Evolutionary conservation across 805 yeast species (phyloP), one percentile per base, ranked within the genome.

Genomic region (Yarrowia phangngaensis): DNA sequence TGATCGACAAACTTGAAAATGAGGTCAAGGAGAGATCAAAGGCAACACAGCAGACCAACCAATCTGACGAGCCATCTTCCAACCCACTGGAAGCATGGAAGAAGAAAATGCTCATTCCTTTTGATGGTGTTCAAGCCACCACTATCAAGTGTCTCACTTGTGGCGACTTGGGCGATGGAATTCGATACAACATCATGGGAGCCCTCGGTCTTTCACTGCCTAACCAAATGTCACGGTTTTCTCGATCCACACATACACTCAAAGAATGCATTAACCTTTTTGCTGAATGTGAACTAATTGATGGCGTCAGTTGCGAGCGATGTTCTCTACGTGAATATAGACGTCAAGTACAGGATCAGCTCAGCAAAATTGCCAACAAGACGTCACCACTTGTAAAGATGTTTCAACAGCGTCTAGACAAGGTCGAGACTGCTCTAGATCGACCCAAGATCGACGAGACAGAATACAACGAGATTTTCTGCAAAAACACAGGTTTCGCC

Each of bases 241-340:
- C 35, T 1, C 27, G 48, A 20, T 29, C 34, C 14, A 40, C 34
- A 24, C 52, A 36, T 20, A 54, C 13, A 2, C 51, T 65, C 6
- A 52, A 57, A 6, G 56, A 55, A 6, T 57, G 66, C 23, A 54
- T 65, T 6, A 50, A 49, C 8, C 62, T 58, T 23, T 65, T 64
- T 55, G 58, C 64, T 30, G 57, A 76, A 51, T 85, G 89, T 29
- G 98, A 90, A 61, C 77, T 84, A 16, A 88, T 90, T 52, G 89
- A 86, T 56, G 95, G 88, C 35, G 98, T 90, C 27, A 90, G 88
- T 64, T 90, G 98, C 69, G 87, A 89, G 60, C 73, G 97, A 58
- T 90, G 97, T 70, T 90, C 94, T 3, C 70, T 90, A 55, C 64
- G 53, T 11, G 60, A 56, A 13, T 62, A 57, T 50, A 66, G 27